Conservation (phyloP, 768 basidiomycete species). For the Mycena galericulata region DNA sequence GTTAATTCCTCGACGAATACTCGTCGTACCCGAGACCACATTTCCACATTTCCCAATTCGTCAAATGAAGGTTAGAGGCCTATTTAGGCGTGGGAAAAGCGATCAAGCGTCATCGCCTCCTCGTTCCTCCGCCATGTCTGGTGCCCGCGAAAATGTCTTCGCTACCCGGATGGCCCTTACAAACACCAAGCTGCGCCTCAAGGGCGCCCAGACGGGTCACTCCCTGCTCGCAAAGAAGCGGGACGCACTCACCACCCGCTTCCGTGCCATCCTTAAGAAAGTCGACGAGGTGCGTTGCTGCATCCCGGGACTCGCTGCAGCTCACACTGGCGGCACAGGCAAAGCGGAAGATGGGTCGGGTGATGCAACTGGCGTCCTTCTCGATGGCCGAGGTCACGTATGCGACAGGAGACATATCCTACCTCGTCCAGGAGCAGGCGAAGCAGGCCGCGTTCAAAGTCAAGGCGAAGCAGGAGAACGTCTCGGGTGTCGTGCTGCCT, state of each 20-base stretch:
- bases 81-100: conserved; percentile 10
- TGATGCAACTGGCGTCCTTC: conserved; percentile 99
- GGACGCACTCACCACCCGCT: conserved; percentile 95
- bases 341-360: conserved; percentile 98
- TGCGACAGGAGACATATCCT: conserved; percentile 96
- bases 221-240: conserved; percentile 97
- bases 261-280: conserved; percentile 93
- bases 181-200: conserved; percentile 89
- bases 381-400: conserved; percentile 99
- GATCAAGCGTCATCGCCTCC: background rate
- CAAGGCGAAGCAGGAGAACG: conserved; percentile 96
- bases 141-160: conserved; percentile 93
- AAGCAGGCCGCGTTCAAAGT: conserved; percentile 93
- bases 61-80: background rate
- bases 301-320: background rate
- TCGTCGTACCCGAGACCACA: too few relatives aligned
- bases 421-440: conserved; percentile 97
- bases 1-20: too few relatives aligned
- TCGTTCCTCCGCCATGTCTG: conserved; percentile 72
- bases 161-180: conserved; percentile 98
- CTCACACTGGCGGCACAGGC: conserved; percentile 66
- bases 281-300: conserved; percentile 87
- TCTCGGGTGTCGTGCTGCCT: conserved; percentile 95
- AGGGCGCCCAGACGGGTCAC: conserved; percentile 95
- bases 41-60: too few relatives aligned